Evolutionary conservation across 2,329 filamentous ascomycete genomes (phyloP).

Genomic region (Raffaelea arxii): DNA sequence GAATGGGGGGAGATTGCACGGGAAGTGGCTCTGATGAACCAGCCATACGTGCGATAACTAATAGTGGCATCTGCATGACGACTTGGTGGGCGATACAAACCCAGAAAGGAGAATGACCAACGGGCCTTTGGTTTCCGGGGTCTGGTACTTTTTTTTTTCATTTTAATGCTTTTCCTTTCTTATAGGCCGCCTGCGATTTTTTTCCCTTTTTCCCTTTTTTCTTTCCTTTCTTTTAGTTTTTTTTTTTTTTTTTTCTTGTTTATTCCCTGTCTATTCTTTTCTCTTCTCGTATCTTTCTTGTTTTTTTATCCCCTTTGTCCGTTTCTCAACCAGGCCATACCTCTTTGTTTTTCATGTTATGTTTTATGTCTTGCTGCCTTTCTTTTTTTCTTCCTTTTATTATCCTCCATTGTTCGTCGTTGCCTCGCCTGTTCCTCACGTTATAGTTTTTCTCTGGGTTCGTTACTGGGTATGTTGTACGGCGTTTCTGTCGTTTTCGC

Average conservation of each 20-base stretch:
- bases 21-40: slow-evolving; percentile 93
- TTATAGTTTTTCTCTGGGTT: background rate
- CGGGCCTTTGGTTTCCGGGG: too few relatives aligned
- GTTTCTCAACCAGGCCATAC: too few relatives aligned
- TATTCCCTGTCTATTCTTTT: background rate
- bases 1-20: slow-evolving; percentile 85
- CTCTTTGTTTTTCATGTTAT: too few relatives aligned
- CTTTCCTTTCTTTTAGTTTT: background rate
- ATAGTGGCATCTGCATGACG: too few relatives aligned
- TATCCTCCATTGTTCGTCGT: too few relatives aligned
- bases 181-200: too few relatives aligned
- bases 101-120: too few relatives aligned
- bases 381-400: background rate
- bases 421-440: too few relatives aligned
- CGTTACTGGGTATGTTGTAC: background rate
- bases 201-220: background rate
- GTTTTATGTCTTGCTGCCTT: background rate
- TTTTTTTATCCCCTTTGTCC: too few relatives aligned
- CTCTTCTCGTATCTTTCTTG: too few relatives aligned
- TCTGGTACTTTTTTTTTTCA: background rate
- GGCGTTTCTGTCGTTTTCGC: background rate
- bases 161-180: background rate
- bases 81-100: too few relatives aligned
- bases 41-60: slow-evolving; percentile 67
- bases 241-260: background rate